Evolutionary conservation across 2,329 filamentous ascomycete species (phyloP), one percentile per base, ranked within the genome.

Genomic region (Corynespora cassiicola): DNA sequence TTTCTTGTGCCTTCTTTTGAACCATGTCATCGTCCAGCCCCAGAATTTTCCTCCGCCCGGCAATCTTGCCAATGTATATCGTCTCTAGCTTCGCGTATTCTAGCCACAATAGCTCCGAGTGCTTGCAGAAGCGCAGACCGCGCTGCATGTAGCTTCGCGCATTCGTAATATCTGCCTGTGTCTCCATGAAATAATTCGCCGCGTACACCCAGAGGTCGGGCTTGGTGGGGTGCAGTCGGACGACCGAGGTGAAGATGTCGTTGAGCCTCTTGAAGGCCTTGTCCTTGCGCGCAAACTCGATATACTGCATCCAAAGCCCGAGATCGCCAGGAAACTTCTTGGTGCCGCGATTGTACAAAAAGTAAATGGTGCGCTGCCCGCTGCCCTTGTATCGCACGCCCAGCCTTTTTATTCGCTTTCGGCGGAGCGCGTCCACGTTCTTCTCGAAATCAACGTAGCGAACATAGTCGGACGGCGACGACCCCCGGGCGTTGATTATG

Each of bases 81-180:
- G 96, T 90, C 75, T 99, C 94, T 60, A 92, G 79, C 61, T 88
- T 86, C 7, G 88, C 87, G 64, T 96, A 97, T 70, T 96, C 89
- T 21, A 95, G 65, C 90, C 92, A 99, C 34, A 99, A 68, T 12
- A 76, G 75, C 48, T 77, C 82, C 30, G 87, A 85, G 31, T 75
- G 81, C 34, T 85, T 89, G 73, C 91, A 96, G 69, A 99, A 97
- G 26, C 94, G 79, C 61, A 95, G 80, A 0, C 91, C 94, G 46
- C 92, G 79, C 76, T 95, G 81, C 90, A 99, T 79, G 77, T 94
- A 88, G 31, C 83, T 86, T 45, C 94, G 75, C 3, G 92, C 90
- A 28, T 86, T 85, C 16, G 84, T 86, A 82, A 97, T 95, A 69
- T 97, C 92, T 2, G 87, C 89, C 58, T 90, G 82, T 12, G 78